phyloP scores from a whole-genome alignment of 2,329 filamentous ascomycete genomes.

The Colletotrichum tropicale region DNA sequence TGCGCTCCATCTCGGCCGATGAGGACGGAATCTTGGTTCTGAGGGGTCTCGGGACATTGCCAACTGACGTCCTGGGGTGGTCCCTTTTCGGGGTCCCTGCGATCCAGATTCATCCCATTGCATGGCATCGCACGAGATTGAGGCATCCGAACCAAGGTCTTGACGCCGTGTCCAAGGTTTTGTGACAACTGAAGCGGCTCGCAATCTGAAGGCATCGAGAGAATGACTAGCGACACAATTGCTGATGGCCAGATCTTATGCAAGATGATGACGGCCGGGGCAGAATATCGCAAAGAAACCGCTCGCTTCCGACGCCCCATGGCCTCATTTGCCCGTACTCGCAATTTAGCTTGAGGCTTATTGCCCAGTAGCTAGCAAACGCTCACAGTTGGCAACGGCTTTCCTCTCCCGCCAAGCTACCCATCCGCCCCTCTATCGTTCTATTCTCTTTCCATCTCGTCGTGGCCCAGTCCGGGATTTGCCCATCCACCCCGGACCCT shows the following conservation, averaged over 20 bases:
- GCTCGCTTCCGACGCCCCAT: constrained; percentile 8
- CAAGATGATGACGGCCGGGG: neutral
- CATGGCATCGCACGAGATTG: neutral
- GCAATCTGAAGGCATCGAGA: neutral
- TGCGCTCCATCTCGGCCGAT: neutral
- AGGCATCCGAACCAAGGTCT: neutral
- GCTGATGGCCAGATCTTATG: neutral
- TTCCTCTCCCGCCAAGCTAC: constrained; percentile 6
- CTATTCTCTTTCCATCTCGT: constrained; percentile 12
- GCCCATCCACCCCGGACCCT: neutral
- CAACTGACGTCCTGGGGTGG: neutral
- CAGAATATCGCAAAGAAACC: neutral
- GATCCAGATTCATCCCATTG: neutral
- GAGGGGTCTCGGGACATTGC: neutral
- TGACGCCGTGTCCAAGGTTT: neutral
- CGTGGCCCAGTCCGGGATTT: constrained; percentile 10
- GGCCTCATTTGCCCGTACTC: neutral
- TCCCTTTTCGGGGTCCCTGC: neutral
- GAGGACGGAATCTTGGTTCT: neutral
- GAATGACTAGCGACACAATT: neutral
- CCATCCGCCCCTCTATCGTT: constrained; percentile 10
- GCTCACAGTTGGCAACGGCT: neutral
- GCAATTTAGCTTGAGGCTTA: neutral
- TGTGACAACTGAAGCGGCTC: neutral
- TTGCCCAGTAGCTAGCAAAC: neutral